Base-by-base conservation (phyloP, 2,329 filamentous ascomycete genomes). In the Elsinoe australis region DNA sequence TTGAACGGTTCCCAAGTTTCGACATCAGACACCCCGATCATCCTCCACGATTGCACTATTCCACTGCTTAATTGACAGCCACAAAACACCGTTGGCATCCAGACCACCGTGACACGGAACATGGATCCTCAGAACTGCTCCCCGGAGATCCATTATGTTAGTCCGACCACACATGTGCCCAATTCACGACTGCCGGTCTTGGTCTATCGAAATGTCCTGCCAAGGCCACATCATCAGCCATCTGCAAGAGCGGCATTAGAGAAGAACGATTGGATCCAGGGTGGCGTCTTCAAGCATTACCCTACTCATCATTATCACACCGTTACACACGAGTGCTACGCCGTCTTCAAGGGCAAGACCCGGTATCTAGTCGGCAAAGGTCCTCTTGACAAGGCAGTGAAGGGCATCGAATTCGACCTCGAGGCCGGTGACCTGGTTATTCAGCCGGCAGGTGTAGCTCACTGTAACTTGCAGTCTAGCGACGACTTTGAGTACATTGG, bases 131-230 rank as follows among this genome's bases (percentile, higher is more conserved):
- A 44, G 39, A 44, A 12, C 39, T 22, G 14, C 19, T 15, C 7
- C n/a, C 39, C 48, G 21, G 32, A 50, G 9, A 29, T 34, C 29
- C 45, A 49, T 31, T 10, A 35, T 45, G n/a, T 36, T 14, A 31
- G 3, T 22, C 54, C 51, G 4, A 56, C 51, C 47, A 38, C 52
- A 14, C 55, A 56, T 51, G 55, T 56, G 29, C 56, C 56, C 47
- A 55, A 55, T 49, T 57, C 54, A 28, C 22, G 41, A 14, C 50
- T 58, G n/a, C 52, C 54, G 14, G 53, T 58, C 42, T 51, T 61
- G 34, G 52, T 61, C 47, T 59, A 59, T 51, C 53, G 57, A 35
- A 51, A 50, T 36, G 52, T 60, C 26, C 52, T 61, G 31, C 56
- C 55, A 26, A 34, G 52, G 33, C 55, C 56, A 18, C 22, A 26